Percentiles rank a stretch among this genome's conserved stretches.
phyloP scores from a whole-genome alignment of 2,329 filamentous ascomycete genomes.

The Pseudogymnoascus sp. region DNA sequence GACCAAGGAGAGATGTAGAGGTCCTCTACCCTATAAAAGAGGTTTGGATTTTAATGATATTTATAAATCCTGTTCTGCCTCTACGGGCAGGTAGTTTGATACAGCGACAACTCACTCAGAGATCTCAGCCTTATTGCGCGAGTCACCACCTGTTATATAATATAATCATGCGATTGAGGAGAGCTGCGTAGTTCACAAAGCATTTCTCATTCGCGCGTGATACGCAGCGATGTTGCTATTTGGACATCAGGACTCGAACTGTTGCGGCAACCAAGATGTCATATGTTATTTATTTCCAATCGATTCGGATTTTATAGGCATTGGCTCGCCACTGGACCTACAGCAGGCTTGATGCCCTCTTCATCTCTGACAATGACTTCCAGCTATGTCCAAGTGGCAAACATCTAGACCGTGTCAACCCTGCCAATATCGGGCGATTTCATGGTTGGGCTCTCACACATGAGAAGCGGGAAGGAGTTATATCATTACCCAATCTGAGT shows the following conservation, averaged over 20 bases:
- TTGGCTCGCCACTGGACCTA: not conserved
- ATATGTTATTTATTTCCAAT: too few relatives aligned
- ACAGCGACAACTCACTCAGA: too few relatives aligned
- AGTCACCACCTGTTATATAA: too few relatives aligned
- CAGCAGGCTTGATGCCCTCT: not conserved
- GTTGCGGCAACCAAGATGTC: not conserved
- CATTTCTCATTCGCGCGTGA: not conserved
- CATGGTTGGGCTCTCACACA: not conserved
- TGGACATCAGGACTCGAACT: not conserved
- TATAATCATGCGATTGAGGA: too few relatives aligned
- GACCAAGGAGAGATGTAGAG: too few relatives aligned
- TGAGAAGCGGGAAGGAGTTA: not conserved
- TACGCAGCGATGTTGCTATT: not conserved
- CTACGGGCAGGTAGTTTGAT: too few relatives aligned
- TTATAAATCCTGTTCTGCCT: too few relatives aligned
- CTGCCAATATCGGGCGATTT: not conserved
- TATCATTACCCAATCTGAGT: not conserved
- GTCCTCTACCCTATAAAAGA: too few relatives aligned
- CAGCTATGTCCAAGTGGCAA: not conserved
- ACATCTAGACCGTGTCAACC: not conserved
- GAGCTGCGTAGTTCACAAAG: not conserved
- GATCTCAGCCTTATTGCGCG: too few relatives aligned
- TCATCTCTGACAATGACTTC: not conserved
- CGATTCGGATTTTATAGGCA: not conserved
- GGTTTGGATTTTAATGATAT: too few relatives aligned